These are phyloP conservation scores for Solanum medicagineum DNA, from an alignment of 257 asterid genomes.

Conservation along the genomic window DNA sequence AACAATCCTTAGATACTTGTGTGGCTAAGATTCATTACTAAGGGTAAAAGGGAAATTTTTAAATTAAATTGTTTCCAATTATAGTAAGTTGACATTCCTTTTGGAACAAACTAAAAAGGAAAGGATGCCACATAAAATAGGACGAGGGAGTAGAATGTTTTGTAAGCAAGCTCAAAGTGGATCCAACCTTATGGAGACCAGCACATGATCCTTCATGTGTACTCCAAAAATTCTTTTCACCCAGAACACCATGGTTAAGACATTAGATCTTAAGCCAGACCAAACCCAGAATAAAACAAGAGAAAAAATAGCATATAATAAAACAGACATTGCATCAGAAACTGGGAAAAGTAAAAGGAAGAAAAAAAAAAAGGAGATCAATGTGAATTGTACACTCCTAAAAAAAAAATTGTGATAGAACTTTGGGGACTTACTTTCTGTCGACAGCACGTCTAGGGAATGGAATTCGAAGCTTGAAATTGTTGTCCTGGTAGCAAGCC, in stretches of 20 bases:
- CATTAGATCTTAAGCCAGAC: neutral
- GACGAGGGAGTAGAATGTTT: neutral
- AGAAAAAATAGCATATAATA: neutral
- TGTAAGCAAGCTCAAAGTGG: neutral
- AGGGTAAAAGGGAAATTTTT: too few species aligned
- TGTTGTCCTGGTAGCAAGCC: conserved; percentile 68
- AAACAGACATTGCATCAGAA: neutral
- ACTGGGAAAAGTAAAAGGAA: neutral
- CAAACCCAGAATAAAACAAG: neutral
- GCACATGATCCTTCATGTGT: neutral
- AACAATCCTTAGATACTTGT: too few species aligned
- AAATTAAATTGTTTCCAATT: too few species aligned
- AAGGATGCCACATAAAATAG: too few species aligned
- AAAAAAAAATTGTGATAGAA: neutral
- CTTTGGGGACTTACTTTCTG: conserved; percentile 57
- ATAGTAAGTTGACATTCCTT: too few species aligned
- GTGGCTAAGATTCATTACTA: too few species aligned
- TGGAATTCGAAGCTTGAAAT: conserved; percentile 84
- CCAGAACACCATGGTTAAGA: neutral
- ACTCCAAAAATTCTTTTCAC: neutral
- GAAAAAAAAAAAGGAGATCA: neutral
- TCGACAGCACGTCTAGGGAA: conserved; percentile 72
- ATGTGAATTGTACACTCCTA: neutral
- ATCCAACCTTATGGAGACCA: neutral
- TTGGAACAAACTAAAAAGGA: too few species aligned